Percentiles rank a stretch among this genome's conserved stretches.
phyloP scores from a whole-genome alignment of 495 filamentous ascomycete genomes.

The Hypoxylon cercidicola region DNA sequence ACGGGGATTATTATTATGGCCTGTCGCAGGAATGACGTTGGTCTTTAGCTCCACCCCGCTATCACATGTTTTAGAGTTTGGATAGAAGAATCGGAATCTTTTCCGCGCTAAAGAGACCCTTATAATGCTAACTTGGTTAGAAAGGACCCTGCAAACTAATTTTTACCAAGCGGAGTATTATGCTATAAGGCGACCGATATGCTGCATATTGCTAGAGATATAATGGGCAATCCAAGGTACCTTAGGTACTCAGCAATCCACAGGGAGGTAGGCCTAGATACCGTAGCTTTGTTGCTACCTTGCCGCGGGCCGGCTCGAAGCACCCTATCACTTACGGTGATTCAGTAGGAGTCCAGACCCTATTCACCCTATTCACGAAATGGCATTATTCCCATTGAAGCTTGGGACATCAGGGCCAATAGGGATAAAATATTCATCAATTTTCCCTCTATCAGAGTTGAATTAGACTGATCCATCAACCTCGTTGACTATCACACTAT shows the following conservation, averaged over 20 bases:
- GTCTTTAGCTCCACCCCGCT: conserved; percentile 24
- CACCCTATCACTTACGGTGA: neutral
- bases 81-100: conserved; percentile 11
- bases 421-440: conserved; percentile 2
- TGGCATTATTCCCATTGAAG: too few relatives aligned
- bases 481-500: conserved; percentile 18
- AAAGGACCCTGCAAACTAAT: neutral
- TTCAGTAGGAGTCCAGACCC: too few relatives aligned
- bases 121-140: too few relatives aligned
- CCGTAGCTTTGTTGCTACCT: neutral
- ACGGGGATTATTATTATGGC: conserved; percentile 7
- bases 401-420: too few relatives aligned
- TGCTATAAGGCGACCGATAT: neutral
- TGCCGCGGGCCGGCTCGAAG: neutral
- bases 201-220: neutral
- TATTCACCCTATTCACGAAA: too few relatives aligned
- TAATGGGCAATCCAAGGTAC: too few relatives aligned
- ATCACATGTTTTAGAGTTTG: conserved; percentile 25
- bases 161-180: conserved; percentile 15
- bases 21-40: conserved; percentile 39
- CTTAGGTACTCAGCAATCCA: too few relatives aligned
- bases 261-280: too few relatives aligned
- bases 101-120: conserved; percentile 34
- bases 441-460: conserved; percentile 1
- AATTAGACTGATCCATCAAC: conserved; percentile 42